Evolutionary conservation across 2,329 filamentous ascomycete genomes (phyloP).

Genomic region (Monilinia laxa): DNA sequence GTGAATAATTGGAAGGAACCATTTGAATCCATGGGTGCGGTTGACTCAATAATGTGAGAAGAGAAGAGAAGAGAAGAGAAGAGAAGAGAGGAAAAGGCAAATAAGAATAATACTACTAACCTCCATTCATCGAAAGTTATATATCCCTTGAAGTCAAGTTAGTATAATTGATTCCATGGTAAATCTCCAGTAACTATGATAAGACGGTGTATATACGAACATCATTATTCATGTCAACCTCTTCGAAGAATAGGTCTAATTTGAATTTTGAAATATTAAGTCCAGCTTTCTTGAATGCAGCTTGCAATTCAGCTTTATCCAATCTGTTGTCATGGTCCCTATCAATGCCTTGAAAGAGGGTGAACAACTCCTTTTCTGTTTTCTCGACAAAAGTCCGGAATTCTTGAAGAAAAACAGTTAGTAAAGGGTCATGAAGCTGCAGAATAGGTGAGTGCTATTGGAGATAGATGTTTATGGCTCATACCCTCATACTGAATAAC

Average conservation of each 20-base stretch:
- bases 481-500: constrained; percentile 87
- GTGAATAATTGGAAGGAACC: neutral
- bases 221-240: constrained; percentile 88
- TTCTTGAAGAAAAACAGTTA: constrained; percentile 53
- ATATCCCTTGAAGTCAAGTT: constrained; percentile 44
- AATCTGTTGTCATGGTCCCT: constrained; percentile 80
- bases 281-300: constrained; percentile 75
- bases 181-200: neutral
- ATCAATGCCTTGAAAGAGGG: constrained; percentile 85
- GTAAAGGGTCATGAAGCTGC: constrained; percentile 11
- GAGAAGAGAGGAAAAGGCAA: too few relatives aligned
- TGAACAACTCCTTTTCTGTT: constrained; percentile 78
- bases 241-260: constrained; percentile 80
- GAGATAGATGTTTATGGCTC: constrained; percentile 33
- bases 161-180: constrained; percentile 1
- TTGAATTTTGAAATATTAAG: constrained; percentile 75
- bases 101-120: constrained; percentile 52
- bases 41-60: neutral
- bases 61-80: too few relatives aligned
- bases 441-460: neutral
- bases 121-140: constrained; percentile 97
- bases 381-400: constrained; percentile 85
- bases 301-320: constrained; percentile 78
- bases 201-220: constrained; percentile 27
- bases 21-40: neutral